Evolutionary conservation across 2,329 filamentous ascomycete species (phyloP).

Genomic region (Lasiodiplodia sp.): DNA sequence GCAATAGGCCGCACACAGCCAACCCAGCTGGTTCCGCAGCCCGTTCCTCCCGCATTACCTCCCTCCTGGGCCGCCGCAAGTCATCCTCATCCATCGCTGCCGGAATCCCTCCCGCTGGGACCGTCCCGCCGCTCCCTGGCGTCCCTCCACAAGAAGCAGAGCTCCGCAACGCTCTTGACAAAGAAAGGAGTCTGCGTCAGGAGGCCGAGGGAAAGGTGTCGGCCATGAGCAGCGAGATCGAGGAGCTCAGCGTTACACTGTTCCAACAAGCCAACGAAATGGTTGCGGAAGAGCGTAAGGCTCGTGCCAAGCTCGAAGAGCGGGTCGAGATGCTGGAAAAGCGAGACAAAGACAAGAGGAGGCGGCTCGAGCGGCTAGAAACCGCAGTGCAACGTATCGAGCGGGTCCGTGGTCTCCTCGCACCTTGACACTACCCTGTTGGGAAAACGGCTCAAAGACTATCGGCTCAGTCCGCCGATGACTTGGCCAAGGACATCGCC

Average conservation of each 20-base stretch:
- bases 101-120: constrained; percentile 44
- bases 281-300: constrained; percentile 78
- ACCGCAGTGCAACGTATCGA: constrained; percentile 75
- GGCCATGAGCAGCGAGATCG: constrained; percentile 74
- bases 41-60: constrained; percentile 52
- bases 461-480: not conserved
- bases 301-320: constrained; percentile 74
- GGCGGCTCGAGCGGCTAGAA: constrained; percentile 74
- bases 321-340: constrained; percentile 72
- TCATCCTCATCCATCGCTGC: constrained; percentile 32
- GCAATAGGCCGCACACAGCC: constrained; percentile 40
- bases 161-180: constrained; percentile 69
- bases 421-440: constrained; percentile 2
- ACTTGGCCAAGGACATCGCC: not conserved
- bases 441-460: not conserved
- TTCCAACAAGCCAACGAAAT: constrained; percentile 89
- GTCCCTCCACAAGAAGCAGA: constrained; percentile 48
- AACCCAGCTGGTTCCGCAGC: constrained; percentile 34
- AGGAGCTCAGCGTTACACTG: constrained; percentile 76
- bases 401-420: constrained; percentile 69
- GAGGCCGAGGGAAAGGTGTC: constrained; percentile 73
- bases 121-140: constrained; percentile 40
- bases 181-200: constrained; percentile 71
- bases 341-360: constrained; percentile 73
- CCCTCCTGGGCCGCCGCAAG: constrained; percentile 49